Conservation (phyloP, 208 protist genomes). For the Polymyxa betae region DNA sequence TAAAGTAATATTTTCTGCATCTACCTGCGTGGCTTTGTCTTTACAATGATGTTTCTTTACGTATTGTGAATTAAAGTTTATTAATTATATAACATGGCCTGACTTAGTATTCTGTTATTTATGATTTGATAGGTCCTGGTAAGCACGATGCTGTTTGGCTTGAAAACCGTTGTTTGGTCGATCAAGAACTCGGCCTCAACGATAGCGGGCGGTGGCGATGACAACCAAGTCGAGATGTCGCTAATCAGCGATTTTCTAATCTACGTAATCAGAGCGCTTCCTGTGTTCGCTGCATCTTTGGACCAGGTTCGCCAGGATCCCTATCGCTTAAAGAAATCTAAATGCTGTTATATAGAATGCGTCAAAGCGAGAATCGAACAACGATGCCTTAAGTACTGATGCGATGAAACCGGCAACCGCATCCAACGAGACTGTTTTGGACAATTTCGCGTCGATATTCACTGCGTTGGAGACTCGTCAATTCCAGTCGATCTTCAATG, state of each 20-base stretch:
- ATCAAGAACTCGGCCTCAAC: slow-evolving; percentile 59
- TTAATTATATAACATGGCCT: too few species aligned
- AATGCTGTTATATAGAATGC: too few species aligned
- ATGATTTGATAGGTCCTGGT: slow-evolving; percentile 66
- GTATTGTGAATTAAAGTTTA: too few species aligned
- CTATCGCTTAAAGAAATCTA: too few species aligned
- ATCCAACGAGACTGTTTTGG: slow-evolving; percentile 72
- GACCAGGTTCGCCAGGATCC: not conserved
- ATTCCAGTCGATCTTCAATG: slow-evolving; percentile 74
- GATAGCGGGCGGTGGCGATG: not conserved
- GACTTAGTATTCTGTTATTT: too few species aligned
- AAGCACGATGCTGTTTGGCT: slow-evolving; percentile 74
- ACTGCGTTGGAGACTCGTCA: slow-evolving; percentile 72
- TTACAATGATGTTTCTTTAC: too few species aligned
- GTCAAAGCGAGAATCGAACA: too few species aligned
- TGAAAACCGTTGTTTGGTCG: slow-evolving; percentile 79
- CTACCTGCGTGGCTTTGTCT: too few species aligned
- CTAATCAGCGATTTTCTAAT: slow-evolving; percentile 67
- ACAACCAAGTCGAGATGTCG: slow-evolving; percentile 48
- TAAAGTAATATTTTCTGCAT: too few species aligned
- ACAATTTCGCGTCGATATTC: slow-evolving; percentile 78
- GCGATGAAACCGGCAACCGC: too few species aligned
- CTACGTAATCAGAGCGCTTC: slow-evolving; percentile 63
- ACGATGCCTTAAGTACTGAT: too few species aligned
- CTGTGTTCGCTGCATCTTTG: not conserved